A percentile compares a stretch with the other conserved stretches of the same genome.
Conservation (phyloP, 345 rosid genomes). For the Gossypium sturtianum region DNA sequence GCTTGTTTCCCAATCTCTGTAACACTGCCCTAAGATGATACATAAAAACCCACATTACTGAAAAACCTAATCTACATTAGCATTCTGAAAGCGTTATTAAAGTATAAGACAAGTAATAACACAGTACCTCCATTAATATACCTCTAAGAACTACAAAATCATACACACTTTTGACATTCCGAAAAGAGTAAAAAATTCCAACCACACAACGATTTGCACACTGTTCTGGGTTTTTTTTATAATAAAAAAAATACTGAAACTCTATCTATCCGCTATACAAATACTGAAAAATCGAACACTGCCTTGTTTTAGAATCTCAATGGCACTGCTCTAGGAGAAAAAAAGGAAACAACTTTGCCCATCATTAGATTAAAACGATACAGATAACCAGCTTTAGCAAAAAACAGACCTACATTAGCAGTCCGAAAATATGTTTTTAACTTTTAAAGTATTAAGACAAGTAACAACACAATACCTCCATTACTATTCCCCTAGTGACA, state of each 20-base stretch:
- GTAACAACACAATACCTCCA: slow-evolving; percentile 55
- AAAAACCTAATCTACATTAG: neutral
- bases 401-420: neutral
- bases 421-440: too few relatives aligned
- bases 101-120: neutral
- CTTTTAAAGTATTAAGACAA: neutral
- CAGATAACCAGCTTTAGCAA: neutral
- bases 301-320: neutral
- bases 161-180: neutral
- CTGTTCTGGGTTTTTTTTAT: neutral
- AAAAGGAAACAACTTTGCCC: neutral
- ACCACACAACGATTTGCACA: neutral
- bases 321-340: neutral
- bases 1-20: neutral
- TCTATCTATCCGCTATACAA: too few relatives aligned
- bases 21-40: neutral
- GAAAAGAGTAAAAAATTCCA: neutral
- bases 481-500: slow-evolving; percentile 56
- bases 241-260: neutral
- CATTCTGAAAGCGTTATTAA: neutral
- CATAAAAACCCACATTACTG: neutral
- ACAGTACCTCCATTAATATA: neutral
- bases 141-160: neutral
- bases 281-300: neutral
- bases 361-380: neutral